Conservation (phyloP, 305 asterid genomes). For the Euphrasia arctica region DNA sequence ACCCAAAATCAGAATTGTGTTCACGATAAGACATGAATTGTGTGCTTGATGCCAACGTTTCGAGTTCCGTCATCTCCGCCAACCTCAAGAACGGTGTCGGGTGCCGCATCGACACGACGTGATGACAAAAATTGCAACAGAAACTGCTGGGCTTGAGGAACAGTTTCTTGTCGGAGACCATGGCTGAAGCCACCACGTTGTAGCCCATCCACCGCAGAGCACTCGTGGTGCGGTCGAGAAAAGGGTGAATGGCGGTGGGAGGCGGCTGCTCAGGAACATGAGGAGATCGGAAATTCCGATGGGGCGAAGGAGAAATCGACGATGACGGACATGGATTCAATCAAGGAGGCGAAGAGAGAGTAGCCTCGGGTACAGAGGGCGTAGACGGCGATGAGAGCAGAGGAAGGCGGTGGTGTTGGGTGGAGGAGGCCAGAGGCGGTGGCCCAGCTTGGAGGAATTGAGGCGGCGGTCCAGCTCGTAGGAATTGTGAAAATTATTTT, state of each 20-base stretch:
- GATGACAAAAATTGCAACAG: conserved; percentile 57
- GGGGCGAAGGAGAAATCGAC: conserved; percentile 57
- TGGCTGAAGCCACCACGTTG: conserved; percentile 55
- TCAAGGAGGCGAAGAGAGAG: conserved; percentile 48
- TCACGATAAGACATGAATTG: conserved; percentile 22
- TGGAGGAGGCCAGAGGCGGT: conserved; percentile 29
- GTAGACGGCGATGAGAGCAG: conserved; percentile 50
- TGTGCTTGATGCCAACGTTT: conserved; percentile 50
- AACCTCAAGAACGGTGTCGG: conserved; percentile 39
- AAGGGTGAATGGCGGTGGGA: conserved; percentile 48
- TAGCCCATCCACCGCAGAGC: conserved; percentile 51
- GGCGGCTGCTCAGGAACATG: conserved; percentile 38
- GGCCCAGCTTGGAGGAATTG: too few relatives aligned
- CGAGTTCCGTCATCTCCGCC: conserved; percentile 26
- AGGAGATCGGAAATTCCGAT: conserved; percentile 57
- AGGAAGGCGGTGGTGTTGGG: conserved; percentile 31
- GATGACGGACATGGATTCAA: conserved; percentile 37
- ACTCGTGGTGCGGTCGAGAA: conserved; percentile 56
- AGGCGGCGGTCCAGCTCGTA: too few relatives aligned
- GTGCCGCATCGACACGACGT: conserved; percentile 37
- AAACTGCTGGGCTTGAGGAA: conserved; percentile 45
- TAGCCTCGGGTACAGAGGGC: conserved; percentile 59
- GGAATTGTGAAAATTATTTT: too few relatives aligned
- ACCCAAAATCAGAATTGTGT: too few relatives aligned
- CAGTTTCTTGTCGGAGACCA: conserved; percentile 51